Evolutionary conservation across 495 filamentous ascomycete species (phyloP), one percentile per base, ranked within the genome.

Genomic region (Daldinia vernicosa): DNA sequence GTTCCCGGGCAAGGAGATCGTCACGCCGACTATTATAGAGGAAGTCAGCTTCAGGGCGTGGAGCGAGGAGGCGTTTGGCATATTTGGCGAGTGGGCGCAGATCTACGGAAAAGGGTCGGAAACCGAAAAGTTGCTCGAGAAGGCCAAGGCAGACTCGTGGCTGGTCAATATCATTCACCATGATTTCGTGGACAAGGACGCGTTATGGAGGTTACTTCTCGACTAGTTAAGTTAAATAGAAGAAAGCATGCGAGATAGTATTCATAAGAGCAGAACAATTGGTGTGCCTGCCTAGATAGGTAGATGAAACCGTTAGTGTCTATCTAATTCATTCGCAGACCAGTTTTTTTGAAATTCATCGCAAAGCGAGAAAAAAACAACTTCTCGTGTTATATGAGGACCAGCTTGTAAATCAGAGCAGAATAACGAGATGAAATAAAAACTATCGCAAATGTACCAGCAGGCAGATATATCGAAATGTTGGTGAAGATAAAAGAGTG

Each of bases 1-100:
- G 12, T 99, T 99, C 80, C 91, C 91, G 1, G 94, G 93, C 19
- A 98, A 98, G 80, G 95, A 99, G 83, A 99, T 99, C 70, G 87
- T 96, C 72, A 97, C 95, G 15, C 95, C 95, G 22, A 98, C 95
- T 19, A 99, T 99, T 77, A 97, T 99, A 69, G 95, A 99, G 78
- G 91, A 95, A 69, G 93, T 97, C 60, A 95, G 92, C 76, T 99
- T 99, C 86, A 85, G 89, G 51, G 93, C 94, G 27, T 99, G 95
- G 95, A 88, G 88, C 63, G 96, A 98, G 74, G 95, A 99, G 84
- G 95, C 95, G 2, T 99, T 93, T 83, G 90, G 89, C 15, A 97
- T 98, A 74, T 99, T 95, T 92, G 85, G 85, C 33, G 95, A 98
- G 80, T 99, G 95, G 95, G 91, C 89, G 35, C 86, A 90, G 67